Conservation (phyloP, 2,329 filamentous ascomycete genomes). For the Calonectria pseudoreteaudii region DNA sequence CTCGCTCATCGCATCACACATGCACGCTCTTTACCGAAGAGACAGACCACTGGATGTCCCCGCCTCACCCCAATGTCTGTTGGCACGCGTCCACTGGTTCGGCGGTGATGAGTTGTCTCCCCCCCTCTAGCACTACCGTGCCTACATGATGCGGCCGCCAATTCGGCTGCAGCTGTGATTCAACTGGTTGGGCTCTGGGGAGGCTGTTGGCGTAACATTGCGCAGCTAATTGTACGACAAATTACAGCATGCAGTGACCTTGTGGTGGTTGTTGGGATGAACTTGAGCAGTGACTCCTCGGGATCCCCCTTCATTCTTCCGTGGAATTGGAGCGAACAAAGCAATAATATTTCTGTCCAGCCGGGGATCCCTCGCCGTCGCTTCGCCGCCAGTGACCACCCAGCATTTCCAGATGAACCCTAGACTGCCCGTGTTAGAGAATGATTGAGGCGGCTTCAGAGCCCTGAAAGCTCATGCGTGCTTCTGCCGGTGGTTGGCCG, state of each 20-base stretch:
- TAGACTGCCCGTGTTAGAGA: conserved; percentile 32
- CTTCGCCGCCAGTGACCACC: neutral
- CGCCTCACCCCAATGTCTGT: neutral
- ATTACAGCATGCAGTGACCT: conserved; percentile 5
- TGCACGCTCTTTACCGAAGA: conserved; percentile 27
- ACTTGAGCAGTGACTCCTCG: conserved; percentile 8
- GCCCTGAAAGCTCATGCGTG: conserved; percentile 5
- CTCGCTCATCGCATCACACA: conserved; percentile 20
- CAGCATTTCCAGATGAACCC: conserved; percentile 16
- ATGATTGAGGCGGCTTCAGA: conserved; percentile 31
- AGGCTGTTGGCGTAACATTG: neutral
- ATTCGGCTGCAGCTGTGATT: neutral
- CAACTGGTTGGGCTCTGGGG: neutral
- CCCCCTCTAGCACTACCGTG: conserved; percentile 11
- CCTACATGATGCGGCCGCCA: conserved; percentile 17
- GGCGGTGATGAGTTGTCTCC: conserved; percentile 40
- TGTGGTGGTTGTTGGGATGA: conserved; percentile 19
- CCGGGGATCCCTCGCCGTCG: neutral
- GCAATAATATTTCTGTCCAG: neutral
- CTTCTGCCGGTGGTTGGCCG: conserved; percentile 24
- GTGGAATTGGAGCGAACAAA: conserved; percentile 1
- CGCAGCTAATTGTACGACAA: neutral
- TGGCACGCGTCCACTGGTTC: conserved; percentile 15
- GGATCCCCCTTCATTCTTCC: conserved; percentile 2
- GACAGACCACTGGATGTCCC: neutral